Base-by-base conservation (phyloP, 2,329 filamentous ascomycete genomes). In the Colletotrichum zoysiae region DNA sequence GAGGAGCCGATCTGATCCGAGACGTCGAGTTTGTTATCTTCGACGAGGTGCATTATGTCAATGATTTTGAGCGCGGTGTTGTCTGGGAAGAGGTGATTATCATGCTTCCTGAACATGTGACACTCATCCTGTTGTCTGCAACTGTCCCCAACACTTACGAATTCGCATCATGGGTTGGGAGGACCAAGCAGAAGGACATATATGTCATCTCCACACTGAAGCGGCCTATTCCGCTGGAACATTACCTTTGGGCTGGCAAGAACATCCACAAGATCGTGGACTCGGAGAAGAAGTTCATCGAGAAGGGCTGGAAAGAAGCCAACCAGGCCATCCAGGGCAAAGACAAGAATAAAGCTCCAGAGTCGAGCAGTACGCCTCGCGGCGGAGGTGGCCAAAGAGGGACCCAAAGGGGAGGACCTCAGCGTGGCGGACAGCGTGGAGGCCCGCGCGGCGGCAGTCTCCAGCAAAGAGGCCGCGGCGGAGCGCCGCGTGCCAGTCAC, bases 51-150 rank as follows among this genome's bases (percentile, higher is more conserved):
- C 96, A 99, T 82, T 99, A 99, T 79, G 95, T 99, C 75, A 99
- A 98, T 79, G 96, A 99, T 80, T 88, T 93, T 35, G 96, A 98
- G 81, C 90, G 96, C 82, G 96, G 96, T 78, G 96, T 99, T 7
- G 96, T 99, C 0, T 99, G 96, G 96, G 96, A 99, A 82, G 96
- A 99, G 82, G 96, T 99, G 77, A 99, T 99, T 78, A 99, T 99
- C 78, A 98, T 99, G 96, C 87, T 99, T 67, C 96, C 96, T 0
- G 95, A 97, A 79, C 96, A 99, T 82, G 94, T 99, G 50, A 97
- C 96, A 2, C 87, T 99, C 30, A 99, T 99, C 76, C 85, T 98
- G 2, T 88, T 99, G 3, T 99, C 96, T 5, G 96, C 96, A 0
- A 99, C 96, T 0, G 96, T 99, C 0, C 96, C 96, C 1, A 99